These are phyloP conservation scores for Dendrobium catenatum DNA, from an alignment of 106 monocot species.

Conservation along the genomic window DNA sequence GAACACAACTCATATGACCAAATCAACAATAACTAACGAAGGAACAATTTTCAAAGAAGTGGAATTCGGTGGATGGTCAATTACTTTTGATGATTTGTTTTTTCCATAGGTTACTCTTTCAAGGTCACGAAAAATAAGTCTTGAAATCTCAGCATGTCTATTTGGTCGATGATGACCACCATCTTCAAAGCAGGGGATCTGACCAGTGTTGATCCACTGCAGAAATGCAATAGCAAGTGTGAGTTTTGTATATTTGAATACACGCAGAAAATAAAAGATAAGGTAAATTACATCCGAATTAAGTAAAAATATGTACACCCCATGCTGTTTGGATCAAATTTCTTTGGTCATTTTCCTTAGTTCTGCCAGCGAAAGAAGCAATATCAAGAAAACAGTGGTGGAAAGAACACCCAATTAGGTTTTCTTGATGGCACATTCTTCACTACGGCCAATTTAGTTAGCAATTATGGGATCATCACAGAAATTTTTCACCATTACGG, in stretches of 20 bases:
- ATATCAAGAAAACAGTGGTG: not conserved
- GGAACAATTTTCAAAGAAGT: not conserved
- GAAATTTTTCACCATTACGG: not conserved
- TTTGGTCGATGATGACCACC: slow-evolving; percentile 95
- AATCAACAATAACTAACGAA: not conserved
- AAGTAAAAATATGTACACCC: not conserved
- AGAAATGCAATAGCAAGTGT: not conserved
- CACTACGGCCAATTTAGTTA: not conserved
- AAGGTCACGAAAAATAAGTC: slow-evolving; percentile 74
- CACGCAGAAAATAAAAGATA: not conserved
- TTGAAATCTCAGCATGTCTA: slow-evolving; percentile 87
- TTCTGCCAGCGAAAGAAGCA: not conserved
- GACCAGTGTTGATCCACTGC: slow-evolving; percentile 96
- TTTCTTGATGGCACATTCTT: not conserved
- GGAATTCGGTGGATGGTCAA: slow-evolving; percentile 6
- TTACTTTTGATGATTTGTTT: slow-evolving; percentile 46
- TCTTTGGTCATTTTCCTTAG: not conserved
- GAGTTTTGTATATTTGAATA: not conserved
- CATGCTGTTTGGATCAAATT: not conserved
- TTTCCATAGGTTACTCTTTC: slow-evolving; percentile 60
- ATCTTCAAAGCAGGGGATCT: slow-evolving; percentile 94
- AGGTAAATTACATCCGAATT: not conserved
- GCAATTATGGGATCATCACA: not conserved
- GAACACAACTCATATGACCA: not conserved
- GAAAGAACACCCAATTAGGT: not conserved